A percentile compares a stretch with the other conserved stretches of the same genome.
Evolutionary conservation across 2,329 filamentous ascomycete species (phyloP).

Genomic region (Sporothrix mexicana): DNA sequence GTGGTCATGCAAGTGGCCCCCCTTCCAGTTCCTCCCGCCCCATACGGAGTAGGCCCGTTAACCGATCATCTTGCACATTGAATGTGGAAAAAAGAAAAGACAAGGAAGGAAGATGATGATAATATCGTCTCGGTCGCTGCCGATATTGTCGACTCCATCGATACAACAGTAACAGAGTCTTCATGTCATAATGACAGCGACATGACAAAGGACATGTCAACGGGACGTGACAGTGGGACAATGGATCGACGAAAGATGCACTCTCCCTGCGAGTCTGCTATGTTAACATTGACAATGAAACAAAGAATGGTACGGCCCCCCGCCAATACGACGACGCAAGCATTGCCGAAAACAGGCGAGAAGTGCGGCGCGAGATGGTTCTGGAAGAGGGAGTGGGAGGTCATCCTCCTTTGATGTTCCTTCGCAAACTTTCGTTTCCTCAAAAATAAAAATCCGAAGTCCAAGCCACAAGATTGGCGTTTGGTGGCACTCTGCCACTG

Average conservation of each 20-base stretch:
- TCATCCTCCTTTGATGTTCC: no score
- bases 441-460: background rate
- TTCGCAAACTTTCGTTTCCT: background rate
- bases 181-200: background rate
- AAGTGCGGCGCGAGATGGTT: background rate
- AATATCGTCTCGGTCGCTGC: background rate
- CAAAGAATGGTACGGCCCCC: background rate
- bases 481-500: no score
- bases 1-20: background rate
- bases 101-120: background rate
- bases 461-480: conserved; percentile 2
- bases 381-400: background rate
- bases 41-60: background rate
- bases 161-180: background rate
- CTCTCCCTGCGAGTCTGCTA: background rate
- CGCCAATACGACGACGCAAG: conserved; percentile 13
- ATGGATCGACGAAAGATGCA: background rate
- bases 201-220: no score
- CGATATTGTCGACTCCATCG: background rate
- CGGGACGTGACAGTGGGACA: no score
- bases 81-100: background rate
- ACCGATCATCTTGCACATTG: background rate
- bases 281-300: background rate
- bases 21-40: background rate
- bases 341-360: background rate